Evolutionary conservation across 73 alveolate genomes (phyloP), one percentile per base, ranked within the genome.

Genomic region (Tetrahymena elliotti): DNA sequence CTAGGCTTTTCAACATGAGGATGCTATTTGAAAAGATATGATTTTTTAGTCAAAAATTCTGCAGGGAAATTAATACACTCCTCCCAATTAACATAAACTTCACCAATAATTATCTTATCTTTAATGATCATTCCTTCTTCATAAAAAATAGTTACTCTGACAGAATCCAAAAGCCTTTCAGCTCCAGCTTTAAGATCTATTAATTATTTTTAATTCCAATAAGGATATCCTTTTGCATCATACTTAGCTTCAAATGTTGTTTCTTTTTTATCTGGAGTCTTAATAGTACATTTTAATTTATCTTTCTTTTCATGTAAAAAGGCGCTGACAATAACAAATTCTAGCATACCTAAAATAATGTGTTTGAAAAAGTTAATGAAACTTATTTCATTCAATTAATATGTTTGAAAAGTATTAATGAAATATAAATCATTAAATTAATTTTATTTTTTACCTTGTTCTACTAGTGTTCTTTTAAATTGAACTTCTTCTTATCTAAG

Each of bases 1-100:
- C 88, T 68, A 68, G 88, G 88, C 20, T 68, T 68, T 31, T 27
- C 13, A 3, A 68, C 88, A 68, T 68, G 88, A 24, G 88, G 88
- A 5, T 94, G 53, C 36, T 37, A 37, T 27, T n/a, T 39, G 4
- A 94, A 31, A 7, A 35, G 54, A 33, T 83, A 94, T 37, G 94
- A 53, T 38, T 94, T 94, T 33, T 94, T 47, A 8, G 94, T 39
- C 93, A 94, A 11, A 84, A 20, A 94, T 39, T 94, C 96, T 82
- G 94, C 96, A 36, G 96, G 96, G 38, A 83, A 38, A 6, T 53
- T 34, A 2, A 94, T 20, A 83, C 96, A 94, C 27, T 94, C 96
- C 27, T 88, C 93, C 96, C 96, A 94, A 94, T 94, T 92, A 16
- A 94, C 93, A 18, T 94, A 83, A 33, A 94, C 92, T 37, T 94